Conservation (phyloP, 768 basidiomycete genomes). For the Amanita inopinata region DNA sequence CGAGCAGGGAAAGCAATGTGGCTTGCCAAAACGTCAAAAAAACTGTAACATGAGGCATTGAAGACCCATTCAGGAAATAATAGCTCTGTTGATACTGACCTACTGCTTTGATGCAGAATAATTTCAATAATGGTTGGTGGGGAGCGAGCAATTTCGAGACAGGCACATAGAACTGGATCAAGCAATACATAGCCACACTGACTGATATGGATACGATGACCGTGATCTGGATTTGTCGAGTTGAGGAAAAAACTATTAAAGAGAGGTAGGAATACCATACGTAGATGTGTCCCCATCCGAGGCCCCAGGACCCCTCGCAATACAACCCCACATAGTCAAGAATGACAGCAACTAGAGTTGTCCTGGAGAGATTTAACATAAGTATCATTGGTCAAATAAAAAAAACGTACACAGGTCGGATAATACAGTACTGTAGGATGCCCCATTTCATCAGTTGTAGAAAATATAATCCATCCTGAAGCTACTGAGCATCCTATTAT, state of each 20-base stretch:
- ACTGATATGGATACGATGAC: constrained; percentile 61
- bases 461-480: constrained; percentile 56
- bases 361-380: no score
- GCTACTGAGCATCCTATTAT: background rate
- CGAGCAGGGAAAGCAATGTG: constrained; percentile 45
- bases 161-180: constrained; percentile 60
- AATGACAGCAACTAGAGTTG: constrained; percentile 52
- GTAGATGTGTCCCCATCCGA: constrained; percentile 61
- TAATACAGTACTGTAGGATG: constrained; percentile 62
- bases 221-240: constrained; percentile 32
- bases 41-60: constrained; percentile 24
- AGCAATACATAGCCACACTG: constrained; percentile 69
- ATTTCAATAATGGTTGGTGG: constrained; percentile 53
- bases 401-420: constrained; percentile 42
- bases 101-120: constrained; percentile 66
- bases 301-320: constrained; percentile 62
- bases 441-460: constrained; percentile 72
- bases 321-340: constrained; percentile 59
- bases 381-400: background rate
- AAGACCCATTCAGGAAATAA: no score
- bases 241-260: constrained; percentile 1
- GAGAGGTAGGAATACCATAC: constrained; percentile 24
- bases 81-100: constrained; percentile 42
- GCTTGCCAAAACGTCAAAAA: constrained; percentile 77
- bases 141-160: constrained; percentile 45